These are phyloP conservation scores for Daucus carota DNA, from an alignment of 129 eudicot species.

Conservation along the genomic window DH1_v3.0 NC_030381.2:46654501-46655000, in stretches of 20 bases:
- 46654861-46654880: neutral
- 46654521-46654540: neutral
- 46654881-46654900: neutral
- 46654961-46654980: neutral
- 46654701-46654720: neutral
- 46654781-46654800: too few species aligned
- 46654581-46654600: neutral
- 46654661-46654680: too few species aligned
- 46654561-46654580: neutral
- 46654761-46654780: too few species aligned
- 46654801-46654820: too few species aligned
- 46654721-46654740: neutral
- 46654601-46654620: neutral
- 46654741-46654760: neutral
- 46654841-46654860: neutral
- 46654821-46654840: neutral
- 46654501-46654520: neutral
- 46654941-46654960: neutral
- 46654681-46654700: neutral
- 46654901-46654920: neutral
- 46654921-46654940: neutral
- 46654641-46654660: neutral
- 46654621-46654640: neutral
- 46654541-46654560: neutral
- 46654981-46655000: neutral